Evolutionary conservation across 768 basidiomycete genomes (phyloP), one percentile per base, ranked within the genome.

Genomic region (Rhodotorula babjevae): DNA sequence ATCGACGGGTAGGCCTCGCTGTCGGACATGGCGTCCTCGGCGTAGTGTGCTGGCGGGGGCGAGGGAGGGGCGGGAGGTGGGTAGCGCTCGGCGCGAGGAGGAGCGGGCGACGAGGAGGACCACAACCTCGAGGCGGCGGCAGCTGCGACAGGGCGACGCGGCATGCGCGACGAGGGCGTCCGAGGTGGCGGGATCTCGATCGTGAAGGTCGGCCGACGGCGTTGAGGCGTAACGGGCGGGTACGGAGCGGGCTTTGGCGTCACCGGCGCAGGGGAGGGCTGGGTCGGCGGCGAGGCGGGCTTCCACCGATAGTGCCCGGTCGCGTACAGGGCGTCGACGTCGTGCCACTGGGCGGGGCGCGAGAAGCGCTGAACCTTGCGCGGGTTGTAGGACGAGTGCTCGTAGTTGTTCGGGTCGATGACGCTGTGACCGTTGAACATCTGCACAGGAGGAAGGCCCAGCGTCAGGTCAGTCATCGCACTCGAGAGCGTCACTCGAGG

Each of bases 281-380:
- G 5, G 36, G 36, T 36, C 36, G 36, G 36, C 5, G 5, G 4
- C 36, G 36, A 36, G 36, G 36, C 36, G 36, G 4, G 9, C 36
- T 36, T 36, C 9, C 18, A 10, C 7, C 40, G 19, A 50, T 44
- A 33, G 58, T 46, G 29, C 12, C 18, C 19, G 10, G 7, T 27
- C 33, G n/a, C 25, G 5, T n/a, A 10, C 18, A 73, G 60, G 44
- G 68, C 72, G 5, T 36, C 10, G 36, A 68, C 56, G n/a, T 50
- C 19, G 50, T 27, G 58, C 72, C 72, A 73, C 29, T 46, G 3
- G 0, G 63, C 15, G 33, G 14, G 4, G 31, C 40, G 66, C 31
- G 67, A 68, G 46, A 42, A 68, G 53, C 29, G 44, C 59, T 73
- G 72, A 27, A 62, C 59, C 10, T 19, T 11, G 8, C 36, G 31